Conservation (phyloP, 768 basidiomycete species). For the Lentinula sp. region DNA sequence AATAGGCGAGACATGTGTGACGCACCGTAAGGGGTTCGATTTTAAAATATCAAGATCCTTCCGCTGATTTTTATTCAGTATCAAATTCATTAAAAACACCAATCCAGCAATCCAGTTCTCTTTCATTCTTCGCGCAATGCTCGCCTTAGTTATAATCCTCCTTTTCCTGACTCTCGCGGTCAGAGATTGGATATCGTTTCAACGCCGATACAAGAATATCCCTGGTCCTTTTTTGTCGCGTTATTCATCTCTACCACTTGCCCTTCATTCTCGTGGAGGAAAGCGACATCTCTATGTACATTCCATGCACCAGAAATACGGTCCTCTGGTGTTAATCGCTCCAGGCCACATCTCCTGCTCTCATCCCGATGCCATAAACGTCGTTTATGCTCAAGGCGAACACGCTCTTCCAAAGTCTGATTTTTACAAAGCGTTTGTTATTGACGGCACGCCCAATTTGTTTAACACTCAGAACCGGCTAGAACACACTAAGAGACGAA, state of each 20-base stretch:
- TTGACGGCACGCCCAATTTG: background rate
- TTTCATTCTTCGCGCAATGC: background rate
- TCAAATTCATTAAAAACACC: background rate
- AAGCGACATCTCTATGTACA: constrained; percentile 1
- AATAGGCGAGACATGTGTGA: background rate
- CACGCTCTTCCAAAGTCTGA: constrained; percentile 4
- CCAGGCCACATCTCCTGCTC: constrained; percentile 5
- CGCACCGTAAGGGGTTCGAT: background rate
- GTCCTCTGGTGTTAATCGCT: constrained; percentile 5
- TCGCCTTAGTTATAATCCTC: background rate
- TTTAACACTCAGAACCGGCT: constrained; percentile 1
- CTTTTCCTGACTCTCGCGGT: background rate
- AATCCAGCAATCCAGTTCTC: background rate
- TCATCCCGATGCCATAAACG: constrained; percentile 3
- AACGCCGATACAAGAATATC: background rate
- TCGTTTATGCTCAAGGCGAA: constrained; percentile 4
- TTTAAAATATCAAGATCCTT: constrained; percentile 2
- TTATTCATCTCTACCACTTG: background rate
- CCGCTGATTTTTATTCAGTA: background rate
- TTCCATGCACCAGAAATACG: constrained; percentile 2
- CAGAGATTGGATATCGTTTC: background rate
- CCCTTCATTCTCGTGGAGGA: constrained; percentile 1
- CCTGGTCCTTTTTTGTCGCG: background rate
- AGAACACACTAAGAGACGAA: constrained; percentile 1
- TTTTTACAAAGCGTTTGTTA: constrained; percentile 7